phyloP scores from a whole-genome alignment of 139 green algal genomes.

The Chlorella sp. region DNA sequence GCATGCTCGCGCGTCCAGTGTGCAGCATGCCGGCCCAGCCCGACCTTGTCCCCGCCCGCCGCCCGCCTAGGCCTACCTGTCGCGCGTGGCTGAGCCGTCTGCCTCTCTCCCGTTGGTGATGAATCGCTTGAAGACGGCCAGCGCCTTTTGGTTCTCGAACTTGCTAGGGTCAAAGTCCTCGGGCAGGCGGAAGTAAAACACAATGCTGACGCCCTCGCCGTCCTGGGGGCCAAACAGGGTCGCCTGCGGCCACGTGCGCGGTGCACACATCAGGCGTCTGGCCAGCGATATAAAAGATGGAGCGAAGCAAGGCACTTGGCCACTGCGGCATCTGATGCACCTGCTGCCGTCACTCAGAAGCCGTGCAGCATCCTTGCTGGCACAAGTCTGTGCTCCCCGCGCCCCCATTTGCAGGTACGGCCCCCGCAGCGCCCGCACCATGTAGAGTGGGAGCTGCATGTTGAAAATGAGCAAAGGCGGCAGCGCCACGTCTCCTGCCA shows the following conservation, averaged over 20 bases:
- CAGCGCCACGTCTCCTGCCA: constrained; percentile 29
- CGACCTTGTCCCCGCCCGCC: too few species aligned
- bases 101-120: constrained; percentile 58
- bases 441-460: constrained; percentile 75
- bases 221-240: constrained; percentile 63
- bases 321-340: neutral
- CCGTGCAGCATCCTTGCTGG: too few species aligned
- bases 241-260: too few species aligned
- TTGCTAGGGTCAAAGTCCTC: constrained; percentile 52
- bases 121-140: constrained; percentile 66
- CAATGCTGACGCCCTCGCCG: constrained; percentile 54
- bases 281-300: neutral
- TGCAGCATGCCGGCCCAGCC: too few species aligned
- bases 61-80: too few species aligned
- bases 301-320: neutral
- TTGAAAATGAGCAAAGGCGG: constrained; percentile 79
- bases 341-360: neutral
- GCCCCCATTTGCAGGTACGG: too few species aligned
- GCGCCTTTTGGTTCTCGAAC: constrained; percentile 48
- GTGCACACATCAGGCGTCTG: neutral
- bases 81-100: constrained; percentile 55
- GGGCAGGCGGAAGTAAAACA: constrained; percentile 74
- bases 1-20: too few species aligned
- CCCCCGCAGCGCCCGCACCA: too few species aligned
- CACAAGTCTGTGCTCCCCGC: too few species aligned